A percentile compares a stretch with the other conserved stretches of the same genome.
Conservation (phyloP, 2,329 filamentous ascomycete species). For the Alternaria panax region DNA sequence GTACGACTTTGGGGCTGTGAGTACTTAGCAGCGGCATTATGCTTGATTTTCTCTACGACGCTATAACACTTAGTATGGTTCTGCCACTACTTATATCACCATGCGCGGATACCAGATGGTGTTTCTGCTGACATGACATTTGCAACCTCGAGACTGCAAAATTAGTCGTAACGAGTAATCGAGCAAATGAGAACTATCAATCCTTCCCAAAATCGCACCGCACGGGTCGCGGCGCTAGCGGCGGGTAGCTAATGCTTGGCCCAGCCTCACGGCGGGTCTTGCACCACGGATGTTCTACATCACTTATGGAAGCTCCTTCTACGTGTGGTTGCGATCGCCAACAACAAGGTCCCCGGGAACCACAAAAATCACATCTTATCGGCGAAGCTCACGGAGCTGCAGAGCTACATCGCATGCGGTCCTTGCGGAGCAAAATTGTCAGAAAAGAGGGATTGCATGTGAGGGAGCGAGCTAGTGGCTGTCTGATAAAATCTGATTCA, state of each 20-base stretch:
- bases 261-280: neutral
- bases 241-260: neutral
- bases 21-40: neutral
- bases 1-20: neutral
- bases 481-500: neutral
- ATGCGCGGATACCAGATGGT: accelerated
- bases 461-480: neutral
- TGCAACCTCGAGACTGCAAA: neutral
- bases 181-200: neutral
- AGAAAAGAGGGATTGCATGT: neutral
- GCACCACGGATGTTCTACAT: neutral
- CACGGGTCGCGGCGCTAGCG: neutral
- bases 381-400: accelerated
- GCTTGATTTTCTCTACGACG: neutral
- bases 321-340: neutral
- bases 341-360: neutral
- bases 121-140: neutral
- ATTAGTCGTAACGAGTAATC: neutral
- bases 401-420: neutral
- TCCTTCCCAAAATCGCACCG: neutral
- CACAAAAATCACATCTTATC: neutral
- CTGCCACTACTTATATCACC: neutral
- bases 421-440: neutral
- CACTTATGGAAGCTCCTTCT: neutral
- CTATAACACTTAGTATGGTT: neutral